Percentiles rank a stretch among this genome's conserved stretches.
Conservation (phyloP, 2,329 filamentous ascomycete genomes). For the Cordyceps farinosa region DNA sequence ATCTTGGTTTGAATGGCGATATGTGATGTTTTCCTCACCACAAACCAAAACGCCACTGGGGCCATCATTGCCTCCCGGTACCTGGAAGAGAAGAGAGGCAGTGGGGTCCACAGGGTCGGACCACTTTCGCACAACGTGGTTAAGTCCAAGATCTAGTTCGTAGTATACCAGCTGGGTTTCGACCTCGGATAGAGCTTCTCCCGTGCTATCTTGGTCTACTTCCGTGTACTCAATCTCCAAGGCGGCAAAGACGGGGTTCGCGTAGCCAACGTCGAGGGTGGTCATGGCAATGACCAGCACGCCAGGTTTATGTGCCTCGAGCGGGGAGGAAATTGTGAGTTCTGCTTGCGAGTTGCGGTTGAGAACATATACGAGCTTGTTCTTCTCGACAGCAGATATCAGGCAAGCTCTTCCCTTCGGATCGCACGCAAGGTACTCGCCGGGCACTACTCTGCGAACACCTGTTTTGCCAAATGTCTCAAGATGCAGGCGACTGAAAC, state of each 20-base stretch:
- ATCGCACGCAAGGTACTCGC: conserved; percentile 93
- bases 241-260: conserved; percentile 93
- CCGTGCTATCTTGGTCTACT: conserved; percentile 84
- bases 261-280: conserved; percentile 90
- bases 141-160: conserved; percentile 91
- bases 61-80: conserved; percentile 88
- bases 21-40: conserved; percentile 90
- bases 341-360: conserved; percentile 94
- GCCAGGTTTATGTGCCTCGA: conserved; percentile 92
- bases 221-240: conserved; percentile 93
- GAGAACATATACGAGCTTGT: conserved; percentile 97
- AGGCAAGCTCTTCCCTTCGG: conserved; percentile 94
- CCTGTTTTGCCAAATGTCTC: conserved; percentile 99
- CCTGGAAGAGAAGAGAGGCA: conserved; percentile 87
- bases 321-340: conserved; percentile 91
- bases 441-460: conserved; percentile 85
- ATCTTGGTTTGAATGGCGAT: conserved; percentile 93
- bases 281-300: conserved; percentile 86
- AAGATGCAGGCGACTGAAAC: conserved; percentile 83
- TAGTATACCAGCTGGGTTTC: conserved; percentile 96
- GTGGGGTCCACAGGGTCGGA: conserved; percentile 88
- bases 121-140: conserved; percentile 97
- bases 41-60: conserved; percentile 95
- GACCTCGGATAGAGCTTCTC: conserved; percentile 72
- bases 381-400: conserved; percentile 94